Evolutionary conservation across 2,329 filamentous ascomycete species (phyloP), one percentile per base, ranked within the genome.

Genomic region (Chaetomiaceae sp.): DNA sequence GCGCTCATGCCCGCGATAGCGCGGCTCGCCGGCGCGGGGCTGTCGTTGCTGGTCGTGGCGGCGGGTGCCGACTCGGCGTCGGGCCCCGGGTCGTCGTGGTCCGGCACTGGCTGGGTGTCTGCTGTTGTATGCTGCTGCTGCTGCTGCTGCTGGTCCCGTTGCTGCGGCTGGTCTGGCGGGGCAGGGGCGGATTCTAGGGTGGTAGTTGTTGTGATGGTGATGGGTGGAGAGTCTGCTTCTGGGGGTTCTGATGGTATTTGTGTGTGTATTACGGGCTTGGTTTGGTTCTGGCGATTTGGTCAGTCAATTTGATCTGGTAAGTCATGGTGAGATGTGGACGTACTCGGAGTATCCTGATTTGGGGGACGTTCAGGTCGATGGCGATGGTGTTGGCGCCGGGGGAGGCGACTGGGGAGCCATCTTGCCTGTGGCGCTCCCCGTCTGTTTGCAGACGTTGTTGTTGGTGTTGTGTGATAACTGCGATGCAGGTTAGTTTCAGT

Each of bases 381-480:
- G 33, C 7, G 12, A 35, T 50, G 24, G 84, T 76, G 64, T 95
- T 95, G 62, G 85, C 79, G 52, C 87, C 88, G 44, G 95, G 72
- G 15, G 81, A 79, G 64, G 86, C 76, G 86, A 95, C 94, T 60
- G 90, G 73, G 14, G 70, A 63, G 34, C 83, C 83, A 68, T 95
- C 89, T 56, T 81, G 79, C 57, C 75, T 65, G 70, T 88, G 94
- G 70, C 95, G 89, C 38, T 78, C 78, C 33, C 59, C 24, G 68
- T 15, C 6, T 12, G 14, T 10, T n/a, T 64, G 26, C 67, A 69
- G 51, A 18, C 38, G 38, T 14, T 80, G 65, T 63, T 82, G 78
- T 58, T 91, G 91, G 42, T 82, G 78, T 58, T 91, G 91, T 42
- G 86, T 84, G 59, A 93, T 74, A 52, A 85, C 86, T 88, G 58